Evolutionary conservation across 768 basidiomycete species (phyloP).

Genomic region (Kwoniella europaea): DNA sequence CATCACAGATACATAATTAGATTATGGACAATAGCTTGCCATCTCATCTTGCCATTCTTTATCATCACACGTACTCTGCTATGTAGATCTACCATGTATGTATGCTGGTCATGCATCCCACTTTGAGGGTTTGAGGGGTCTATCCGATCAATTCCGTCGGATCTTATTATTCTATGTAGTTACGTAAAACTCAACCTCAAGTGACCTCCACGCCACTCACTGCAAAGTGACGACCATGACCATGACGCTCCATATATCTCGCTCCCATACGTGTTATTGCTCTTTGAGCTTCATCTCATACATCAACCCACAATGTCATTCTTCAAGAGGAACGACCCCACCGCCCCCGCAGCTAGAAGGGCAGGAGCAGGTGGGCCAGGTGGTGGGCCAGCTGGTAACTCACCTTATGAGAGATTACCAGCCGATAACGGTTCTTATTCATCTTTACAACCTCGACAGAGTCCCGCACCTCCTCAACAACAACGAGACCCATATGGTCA

Average conservation of each 20-base stretch:
- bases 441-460: constrained; percentile 27
- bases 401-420: constrained; percentile 50
- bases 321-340: constrained; percentile 51
- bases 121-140: too few species aligned
- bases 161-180: background rate
- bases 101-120: too few species aligned
- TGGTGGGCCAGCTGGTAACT: constrained; percentile 16
- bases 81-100: too few species aligned
- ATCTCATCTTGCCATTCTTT: too few species aligned
- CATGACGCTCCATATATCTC: background rate
- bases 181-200: background rate
- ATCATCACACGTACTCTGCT: too few species aligned
- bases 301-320: constrained; percentile 42
- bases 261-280: background rate
- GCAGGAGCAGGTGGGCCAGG: constrained; percentile 17
- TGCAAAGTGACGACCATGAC: background rate
- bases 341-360: constrained; percentile 48
- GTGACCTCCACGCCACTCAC: constrained; percentile 17
- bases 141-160: constrained; percentile 6
- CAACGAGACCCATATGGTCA: constrained; percentile 19
- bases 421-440: constrained; percentile 40
- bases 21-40: too few species aligned
- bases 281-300: background rate
- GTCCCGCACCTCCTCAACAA: constrained; percentile 29
- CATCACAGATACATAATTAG: too few species aligned